Base-by-base conservation (phyloP, 257 asterid genomes). In the Fraxinus anomala region DNA sequence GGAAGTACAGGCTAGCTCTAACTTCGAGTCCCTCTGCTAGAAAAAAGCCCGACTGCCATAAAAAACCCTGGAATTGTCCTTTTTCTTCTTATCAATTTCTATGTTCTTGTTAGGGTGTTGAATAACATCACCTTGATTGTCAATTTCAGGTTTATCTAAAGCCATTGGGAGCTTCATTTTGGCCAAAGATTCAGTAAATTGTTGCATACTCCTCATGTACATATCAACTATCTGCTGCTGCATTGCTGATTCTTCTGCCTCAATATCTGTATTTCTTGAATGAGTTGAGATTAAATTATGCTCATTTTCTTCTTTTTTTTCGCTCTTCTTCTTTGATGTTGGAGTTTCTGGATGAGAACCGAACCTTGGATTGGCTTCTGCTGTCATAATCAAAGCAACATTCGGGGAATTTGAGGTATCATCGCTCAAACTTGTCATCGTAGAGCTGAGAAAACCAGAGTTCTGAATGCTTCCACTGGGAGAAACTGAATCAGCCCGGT, bases 31-130 rank as follows among this genome's bases (percentile, higher is more conserved):
- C 16, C 16, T 11, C 30, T 19, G 80, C 68, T 80, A 92, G 80
- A 92, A 92, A 86, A 92, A 92, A 4, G 94, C 97, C 73, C 94
- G 84, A 87, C 96, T 90, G 1, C 97, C 96, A 83, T 92, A 92
- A 76, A 92, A 92, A 75, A 92, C 94, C 82, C 92, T 88, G 44
- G 90, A 80, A 78, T 72, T 74, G 17, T 86, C 89, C 81, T 90
- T 86, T 39, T 9, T 39, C 79, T 82, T 82, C 49, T 77, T 85
- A 63, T 85, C 86, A 21, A 74, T 70, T 69, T 85, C 87, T 3
- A 74, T 68, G 19, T 86, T 71, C 70, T 78, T 77, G 5, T 80
- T 78, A 28, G 68, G 37, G 24, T 79, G 73, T 63, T 77, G 81
- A 49, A 76, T 51, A 42, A 73, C 68, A 77, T 82, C 81, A 9